A percentile compares a stretch with the other conserved stretches of the same genome.
phyloP scores from a whole-genome alignment of 805 yeast genomes.

The Spathaspora hagerdaliae region DNA sequence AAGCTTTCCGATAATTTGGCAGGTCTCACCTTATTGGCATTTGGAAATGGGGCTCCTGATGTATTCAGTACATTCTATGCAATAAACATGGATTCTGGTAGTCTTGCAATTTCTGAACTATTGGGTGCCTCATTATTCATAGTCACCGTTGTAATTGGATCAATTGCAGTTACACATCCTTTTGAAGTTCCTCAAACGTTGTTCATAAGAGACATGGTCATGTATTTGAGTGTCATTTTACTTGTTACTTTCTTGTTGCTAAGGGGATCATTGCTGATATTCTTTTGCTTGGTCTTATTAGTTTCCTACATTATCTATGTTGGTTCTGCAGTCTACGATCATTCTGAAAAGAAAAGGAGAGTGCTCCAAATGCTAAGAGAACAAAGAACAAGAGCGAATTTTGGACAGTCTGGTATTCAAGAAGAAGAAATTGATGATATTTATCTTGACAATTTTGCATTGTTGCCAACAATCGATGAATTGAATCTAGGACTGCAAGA shows the following conservation, averaged over 20 bases:
- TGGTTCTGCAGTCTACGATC: conserved; percentile 33
- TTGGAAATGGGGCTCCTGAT: conserved; percentile 94
- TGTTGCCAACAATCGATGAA: conserved; percentile 27
- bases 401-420: conserved; percentile 3
- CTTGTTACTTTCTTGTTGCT: conserved; percentile 49
- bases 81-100: conserved; percentile 62
- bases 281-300: conserved; percentile 59
- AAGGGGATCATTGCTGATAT: conserved; percentile 50
- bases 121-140: conserved; percentile 87
- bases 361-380: conserved; percentile 12
- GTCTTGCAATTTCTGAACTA: conserved; percentile 86
- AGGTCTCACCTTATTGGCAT: conserved; percentile 82
- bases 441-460: conserved; percentile 16
- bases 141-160: conserved; percentile 74
- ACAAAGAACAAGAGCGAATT: conserved; percentile 21
- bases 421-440: conserved; percentile 12
- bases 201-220: conserved; percentile 58
- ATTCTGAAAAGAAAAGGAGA: conserved; percentile 14
- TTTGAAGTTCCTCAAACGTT: conserved; percentile 47
- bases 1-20: conserved; percentile 72
- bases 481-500: conserved; percentile 6
- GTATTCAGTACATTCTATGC: conserved; percentile 82
- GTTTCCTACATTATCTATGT: conserved; percentile 58
- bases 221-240: conserved; percentile 50
- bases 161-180: conserved; percentile 67